Evolutionary conservation across 73 alveolate genomes (phyloP).

Genomic region (Halteria grandinella): DNA sequence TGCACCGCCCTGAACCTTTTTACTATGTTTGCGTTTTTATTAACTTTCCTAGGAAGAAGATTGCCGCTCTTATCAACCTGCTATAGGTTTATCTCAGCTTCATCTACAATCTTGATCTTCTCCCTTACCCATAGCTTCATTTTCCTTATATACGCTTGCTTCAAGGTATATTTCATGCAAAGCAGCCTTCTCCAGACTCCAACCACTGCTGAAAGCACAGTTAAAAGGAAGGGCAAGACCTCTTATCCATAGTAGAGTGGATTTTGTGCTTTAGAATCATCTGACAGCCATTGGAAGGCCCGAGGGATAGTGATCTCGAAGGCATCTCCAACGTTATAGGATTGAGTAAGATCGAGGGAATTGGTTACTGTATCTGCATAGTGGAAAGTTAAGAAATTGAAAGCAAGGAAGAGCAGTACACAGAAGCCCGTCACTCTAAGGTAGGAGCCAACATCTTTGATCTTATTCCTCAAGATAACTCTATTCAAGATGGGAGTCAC

Average conservation of each 20-base stretch:
- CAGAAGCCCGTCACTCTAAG: background rate
- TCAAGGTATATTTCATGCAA: slow-evolving; percentile 15
- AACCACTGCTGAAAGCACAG: background rate
- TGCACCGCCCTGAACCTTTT: slow-evolving; percentile 8
- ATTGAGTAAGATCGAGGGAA: background rate
- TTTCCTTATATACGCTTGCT: background rate
- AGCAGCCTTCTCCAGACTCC: background rate
- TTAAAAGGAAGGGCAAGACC: slow-evolving; percentile 3
- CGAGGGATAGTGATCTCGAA: background rate
- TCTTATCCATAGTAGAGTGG: slow-evolving; percentile 4
- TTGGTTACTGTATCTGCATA: background rate
- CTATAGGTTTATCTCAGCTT: slow-evolving; percentile 17
- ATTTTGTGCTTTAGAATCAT: background rate
- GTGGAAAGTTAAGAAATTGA: background rate
- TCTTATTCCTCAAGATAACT: background rate
- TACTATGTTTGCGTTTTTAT: background rate
- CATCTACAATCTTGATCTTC: background rate
- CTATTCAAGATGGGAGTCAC: background rate
- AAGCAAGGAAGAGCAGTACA: background rate
- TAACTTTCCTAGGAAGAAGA: slow-evolving; percentile 12
- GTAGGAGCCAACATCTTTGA: background rate
- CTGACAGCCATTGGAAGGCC: background rate
- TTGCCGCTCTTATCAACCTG: background rate
- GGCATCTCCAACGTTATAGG: background rate
- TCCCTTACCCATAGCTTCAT: background rate